Conservation (phyloP, 169 alveolate species). For the Plasmodium ovale region DNA sequence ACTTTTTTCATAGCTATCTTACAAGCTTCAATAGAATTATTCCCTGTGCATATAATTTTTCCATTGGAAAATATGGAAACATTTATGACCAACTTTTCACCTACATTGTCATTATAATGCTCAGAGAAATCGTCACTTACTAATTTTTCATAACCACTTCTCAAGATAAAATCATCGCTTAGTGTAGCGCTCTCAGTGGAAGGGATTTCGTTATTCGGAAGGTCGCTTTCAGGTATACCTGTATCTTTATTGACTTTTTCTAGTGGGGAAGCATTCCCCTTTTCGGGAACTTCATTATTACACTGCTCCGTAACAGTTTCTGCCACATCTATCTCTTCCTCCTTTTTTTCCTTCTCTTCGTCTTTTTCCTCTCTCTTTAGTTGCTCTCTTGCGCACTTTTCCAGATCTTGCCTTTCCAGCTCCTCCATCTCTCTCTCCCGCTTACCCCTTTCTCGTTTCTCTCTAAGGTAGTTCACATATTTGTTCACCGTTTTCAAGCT, state of each 20-base stretch:
- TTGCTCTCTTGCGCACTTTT: no score
- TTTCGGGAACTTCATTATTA: not conserved
- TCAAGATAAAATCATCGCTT: not conserved
- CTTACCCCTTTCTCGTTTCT: not conserved
- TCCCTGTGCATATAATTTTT: conserved; percentile 84
- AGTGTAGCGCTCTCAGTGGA: not conserved
- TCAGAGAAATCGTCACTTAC: not conserved
- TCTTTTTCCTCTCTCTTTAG: no score
- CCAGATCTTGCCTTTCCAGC: not conserved
- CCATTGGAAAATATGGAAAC: conserved; percentile 86
- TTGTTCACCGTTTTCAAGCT: conserved; percentile 28
- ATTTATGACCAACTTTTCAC: conserved; percentile 78
- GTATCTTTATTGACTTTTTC: conserved; percentile 1
- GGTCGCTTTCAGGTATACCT: no score
- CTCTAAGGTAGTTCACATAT: conserved; percentile 12
- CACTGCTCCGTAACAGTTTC: not conserved
- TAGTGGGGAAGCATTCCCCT: not conserved
- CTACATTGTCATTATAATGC: not conserved
- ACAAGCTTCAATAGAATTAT: conserved; percentile 79
- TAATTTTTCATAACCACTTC: not conserved
- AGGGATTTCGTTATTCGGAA: not conserved
- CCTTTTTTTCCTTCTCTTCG: not conserved
- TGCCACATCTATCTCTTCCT: not conserved
- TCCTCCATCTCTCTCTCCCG: not conserved
- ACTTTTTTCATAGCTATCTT: conserved; percentile 84